A percentile compares a stretch with the other conserved stretches of the same genome.
Evolutionary conservation across 108 stramenopile genomes (phyloP).

Genomic region (Cyclotella sp.): DNA sequence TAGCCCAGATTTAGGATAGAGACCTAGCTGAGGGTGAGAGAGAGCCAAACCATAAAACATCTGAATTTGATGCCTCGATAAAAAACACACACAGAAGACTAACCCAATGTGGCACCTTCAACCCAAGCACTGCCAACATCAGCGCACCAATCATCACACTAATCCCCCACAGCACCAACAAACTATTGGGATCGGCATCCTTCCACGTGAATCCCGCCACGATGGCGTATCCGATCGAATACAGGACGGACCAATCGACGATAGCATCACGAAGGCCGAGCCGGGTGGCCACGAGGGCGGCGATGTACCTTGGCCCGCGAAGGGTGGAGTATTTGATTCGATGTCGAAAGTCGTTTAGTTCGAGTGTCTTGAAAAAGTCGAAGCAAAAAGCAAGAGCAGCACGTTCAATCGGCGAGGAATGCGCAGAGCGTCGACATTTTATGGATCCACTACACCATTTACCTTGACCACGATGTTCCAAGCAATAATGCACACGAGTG

Average conservation of each 20-base stretch:
- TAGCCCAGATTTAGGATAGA: conserved; percentile 28
- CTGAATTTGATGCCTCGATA: too few relatives aligned
- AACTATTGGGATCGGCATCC: conserved; percentile 29
- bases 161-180: conserved; percentile 36
- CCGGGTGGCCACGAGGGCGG: conserved; percentile 32
- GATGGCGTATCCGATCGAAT: conserved; percentile 27
- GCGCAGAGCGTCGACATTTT: not conserved
- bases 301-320: conserved; percentile 15
- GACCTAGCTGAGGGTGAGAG: conserved; percentile 38
- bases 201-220: conserved; percentile 36
- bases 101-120: conserved; percentile 45
- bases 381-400: too few relatives aligned
- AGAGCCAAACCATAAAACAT: too few relatives aligned
- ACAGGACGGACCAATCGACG: conserved; percentile 31
- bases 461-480: conserved; percentile 23
- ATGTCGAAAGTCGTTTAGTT: conserved; percentile 40
- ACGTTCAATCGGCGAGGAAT: not conserved
- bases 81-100: not conserved
- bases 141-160: conserved; percentile 25
- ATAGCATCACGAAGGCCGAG: conserved; percentile 39
- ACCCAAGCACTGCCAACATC: conserved; percentile 20
- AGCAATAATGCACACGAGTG: conserved; percentile 2
- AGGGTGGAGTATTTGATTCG: conserved; percentile 16
- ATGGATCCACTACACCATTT: not conserved
- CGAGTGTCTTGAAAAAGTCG: conserved; percentile 20